Evolutionary conservation across 1,284 basidiomycete species (phyloP), one percentile per base, ranked within the genome.

Genomic region (Ganoderma resinaceum): DNA sequence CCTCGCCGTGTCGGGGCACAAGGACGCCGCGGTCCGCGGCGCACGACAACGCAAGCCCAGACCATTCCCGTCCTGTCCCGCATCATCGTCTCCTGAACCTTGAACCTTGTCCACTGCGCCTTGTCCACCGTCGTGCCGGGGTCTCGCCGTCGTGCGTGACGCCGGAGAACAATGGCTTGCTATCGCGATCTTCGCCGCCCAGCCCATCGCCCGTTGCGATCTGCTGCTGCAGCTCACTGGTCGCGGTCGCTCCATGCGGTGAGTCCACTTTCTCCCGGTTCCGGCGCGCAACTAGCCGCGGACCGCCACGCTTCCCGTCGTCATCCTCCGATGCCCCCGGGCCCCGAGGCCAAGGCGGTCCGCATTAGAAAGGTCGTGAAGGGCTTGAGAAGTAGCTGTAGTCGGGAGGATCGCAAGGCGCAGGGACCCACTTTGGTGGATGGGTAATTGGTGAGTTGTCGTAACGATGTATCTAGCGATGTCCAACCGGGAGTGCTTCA

Each of bases 41-140:
- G 53, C 26, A 35, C 26, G 35, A 57, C 46, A 49, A 49, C 23
- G 46, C 23, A 49, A 49, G 63, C 35, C 53, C 29, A 31, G 57
- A 26, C 61, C 60, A 43, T 35, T 66, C 52, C 49, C 29, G 37
- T 43, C 31, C 57, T 59, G 46, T 46, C 49, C 53, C 38, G 52
- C 61, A 63, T 38, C 66, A 59, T 53, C 62, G 52, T 52, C 33
- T 60, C 60, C 33, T 64, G 66, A 72, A 70, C 68, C 65, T 70
- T 64, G 66, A 72, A 70, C 68, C 65, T 70, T 70, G 68, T 67
- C 62, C 65, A 69, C 67, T 43, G 43, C 63, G 62, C 23, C n/a
- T 60, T 55, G 60, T 62, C 65, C 23, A 9, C n/a, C 60, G 60
- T 62, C 65, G 61, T 58, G 65, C 65, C 52, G 60, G 60, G 14